Conservation (phyloP, 805 yeast species). For the Ogataea nakhonphanomensis region DNA sequence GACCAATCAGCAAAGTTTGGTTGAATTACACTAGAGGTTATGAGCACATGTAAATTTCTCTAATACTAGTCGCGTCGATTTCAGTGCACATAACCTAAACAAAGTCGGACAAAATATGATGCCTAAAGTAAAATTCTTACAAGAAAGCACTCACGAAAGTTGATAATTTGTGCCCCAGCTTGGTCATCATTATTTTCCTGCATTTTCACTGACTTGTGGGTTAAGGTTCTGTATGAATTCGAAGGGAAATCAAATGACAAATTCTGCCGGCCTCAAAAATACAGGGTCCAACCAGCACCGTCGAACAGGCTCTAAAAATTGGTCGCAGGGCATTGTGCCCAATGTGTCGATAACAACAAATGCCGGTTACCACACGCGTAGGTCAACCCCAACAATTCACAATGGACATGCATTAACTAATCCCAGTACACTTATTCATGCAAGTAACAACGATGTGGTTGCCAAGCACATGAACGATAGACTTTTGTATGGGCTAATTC, state of each 20-base stretch:
- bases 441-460: neutral
- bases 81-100: slow-evolving; percentile 5
- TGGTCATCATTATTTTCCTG: too few species aligned
- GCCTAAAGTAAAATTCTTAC: too few species aligned
- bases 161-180: too few species aligned
- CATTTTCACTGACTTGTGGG: too few species aligned
- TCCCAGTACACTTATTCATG: too few species aligned
- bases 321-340: slow-evolving; percentile 8
- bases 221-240: slow-evolving; percentile 2
- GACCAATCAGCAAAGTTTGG: slow-evolving; percentile 9
- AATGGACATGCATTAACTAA: too few species aligned
- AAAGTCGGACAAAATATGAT: too few species aligned
- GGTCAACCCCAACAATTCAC: too few species aligned
- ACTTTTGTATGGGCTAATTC: slow-evolving; percentile 49
- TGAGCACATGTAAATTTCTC: slow-evolving; percentile 1
- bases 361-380: neutral
- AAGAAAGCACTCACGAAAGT: too few species aligned
- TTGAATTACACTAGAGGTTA: slow-evolving; percentile 1
- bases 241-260: slow-evolving; percentile 3
- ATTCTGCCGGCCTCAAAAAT: neutral
- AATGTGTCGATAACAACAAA: neutral
- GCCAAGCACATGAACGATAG: slow-evolving; percentile 49
- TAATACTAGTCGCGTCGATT: slow-evolving; percentile 1
- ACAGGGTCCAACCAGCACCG: slow-evolving; percentile 15
- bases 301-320: slow-evolving; percentile 27